Percentiles rank a stretch among this genome's conserved stretches.
Evolutionary conservation across 129 eudicot genomes (phyloP).

Genomic region (Silybum marianum): DNA sequence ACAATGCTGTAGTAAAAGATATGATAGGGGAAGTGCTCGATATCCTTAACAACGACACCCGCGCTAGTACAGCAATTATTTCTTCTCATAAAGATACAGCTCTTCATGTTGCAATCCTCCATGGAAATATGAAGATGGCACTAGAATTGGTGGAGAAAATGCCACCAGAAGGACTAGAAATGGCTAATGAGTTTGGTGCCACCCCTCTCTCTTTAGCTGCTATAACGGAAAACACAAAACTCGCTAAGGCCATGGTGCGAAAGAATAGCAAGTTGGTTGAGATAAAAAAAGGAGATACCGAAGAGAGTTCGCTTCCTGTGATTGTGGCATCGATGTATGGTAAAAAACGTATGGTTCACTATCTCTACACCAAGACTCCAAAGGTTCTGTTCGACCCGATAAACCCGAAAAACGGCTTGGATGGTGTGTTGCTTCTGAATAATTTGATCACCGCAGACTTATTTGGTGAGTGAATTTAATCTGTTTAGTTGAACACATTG

Average conservation of each 20-base stretch:
- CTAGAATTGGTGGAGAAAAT: slow-evolving; percentile 32
- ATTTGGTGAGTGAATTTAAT: slow-evolving; percentile 38
- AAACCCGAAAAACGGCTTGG: slow-evolving; percentile 31
- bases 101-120: slow-evolving; percentile 47
- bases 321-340: slow-evolving; percentile 57
- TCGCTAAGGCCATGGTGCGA: slow-evolving; percentile 37
- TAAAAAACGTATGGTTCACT: slow-evolving; percentile 49
- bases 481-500: background rate
- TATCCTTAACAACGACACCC: slow-evolving; percentile 13
- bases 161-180: slow-evolving; percentile 30
- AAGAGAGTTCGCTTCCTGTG: slow-evolving; percentile 48
- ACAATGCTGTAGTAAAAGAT: slow-evolving; percentile 31
- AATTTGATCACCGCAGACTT: slow-evolving; percentile 54
- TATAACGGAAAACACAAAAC: slow-evolving; percentile 26
- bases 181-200: slow-evolving; percentile 44
- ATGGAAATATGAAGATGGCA: slow-evolving; percentile 42
- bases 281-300: slow-evolving; percentile 27
- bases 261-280: slow-evolving; percentile 37
- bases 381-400: slow-evolving; percentile 33
- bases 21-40: background rate
- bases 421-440: slow-evolving; percentile 49
- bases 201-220: slow-evolving; percentile 52
- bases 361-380: slow-evolving; percentile 50
- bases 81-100: slow-evolving; percentile 47
- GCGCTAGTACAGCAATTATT: slow-evolving; percentile 27